phyloP scores from a whole-genome alignment of 805 yeast genomes.

The Starmerella stellata region DNA sequence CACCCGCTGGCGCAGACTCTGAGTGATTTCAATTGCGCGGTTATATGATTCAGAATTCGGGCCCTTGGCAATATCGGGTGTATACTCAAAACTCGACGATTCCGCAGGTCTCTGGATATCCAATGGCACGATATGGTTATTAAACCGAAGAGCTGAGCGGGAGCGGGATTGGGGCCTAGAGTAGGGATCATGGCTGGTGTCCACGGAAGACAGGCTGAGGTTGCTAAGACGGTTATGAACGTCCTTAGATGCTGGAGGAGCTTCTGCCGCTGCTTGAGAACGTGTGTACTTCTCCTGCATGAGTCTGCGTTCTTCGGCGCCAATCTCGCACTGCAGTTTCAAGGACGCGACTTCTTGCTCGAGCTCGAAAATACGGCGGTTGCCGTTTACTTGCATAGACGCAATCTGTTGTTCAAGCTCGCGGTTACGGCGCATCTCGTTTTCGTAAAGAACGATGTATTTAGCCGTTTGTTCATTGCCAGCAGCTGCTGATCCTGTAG shows the following conservation, averaged over 20 bases:
- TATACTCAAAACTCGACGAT: background rate
- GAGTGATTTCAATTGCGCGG: constrained; percentile 11
- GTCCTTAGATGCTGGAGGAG: constrained; percentile 2
- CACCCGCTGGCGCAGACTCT: constrained; percentile 9
- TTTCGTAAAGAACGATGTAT: background rate
- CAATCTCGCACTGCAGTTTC: constrained; percentile 4
- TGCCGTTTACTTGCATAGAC: constrained; percentile 5
- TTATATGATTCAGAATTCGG: constrained; percentile 9
- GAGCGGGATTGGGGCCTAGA: background rate
- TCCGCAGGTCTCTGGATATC: background rate
- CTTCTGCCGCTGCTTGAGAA: constrained; percentile 1
- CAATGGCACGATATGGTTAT: background rate
- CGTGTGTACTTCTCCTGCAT: background rate
- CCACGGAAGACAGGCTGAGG: constrained; percentile 5
- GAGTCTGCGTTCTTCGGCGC: constrained; percentile 2
- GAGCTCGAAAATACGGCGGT: constrained; percentile 5
- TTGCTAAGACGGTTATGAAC: constrained; percentile 4
- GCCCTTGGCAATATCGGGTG: background rate
- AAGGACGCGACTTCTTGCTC: constrained; percentile 4
- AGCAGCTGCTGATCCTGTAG: background rate
- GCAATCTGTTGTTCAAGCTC: constrained; percentile 9
- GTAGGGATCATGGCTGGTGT: background rate
- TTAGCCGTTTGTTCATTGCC: background rate
- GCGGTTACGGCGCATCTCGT: constrained; percentile 3
- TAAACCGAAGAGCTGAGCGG: background rate